phyloP scores from a whole-genome alignment of 2,329 filamentous ascomycete genomes.

The Monosporascus cannonballus region DNA sequence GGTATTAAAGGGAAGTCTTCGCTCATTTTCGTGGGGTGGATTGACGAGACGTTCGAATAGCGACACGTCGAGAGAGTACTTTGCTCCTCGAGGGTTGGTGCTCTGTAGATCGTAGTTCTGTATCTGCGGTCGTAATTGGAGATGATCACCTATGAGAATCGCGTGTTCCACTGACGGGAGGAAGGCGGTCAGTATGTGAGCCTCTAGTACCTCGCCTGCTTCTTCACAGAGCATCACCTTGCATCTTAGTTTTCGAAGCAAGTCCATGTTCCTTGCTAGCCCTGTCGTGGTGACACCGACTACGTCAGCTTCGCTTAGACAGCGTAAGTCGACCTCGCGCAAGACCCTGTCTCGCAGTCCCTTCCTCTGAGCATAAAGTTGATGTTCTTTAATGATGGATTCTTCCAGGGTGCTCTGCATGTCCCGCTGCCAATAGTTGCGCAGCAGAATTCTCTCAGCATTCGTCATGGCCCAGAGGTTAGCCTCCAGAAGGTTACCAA shows the following conservation, averaged over 20 bases:
- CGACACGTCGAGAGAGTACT: slow-evolving; percentile 52
- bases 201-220: slow-evolving; percentile 62
- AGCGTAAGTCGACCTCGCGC: slow-evolving; percentile 30
- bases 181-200: slow-evolving; percentile 53
- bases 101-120: slow-evolving; percentile 48
- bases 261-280: slow-evolving; percentile 43
- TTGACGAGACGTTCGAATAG: slow-evolving; percentile 54
- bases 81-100: slow-evolving; percentile 38
- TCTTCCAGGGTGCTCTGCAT: slow-evolving; percentile 16
- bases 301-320: slow-evolving; percentile 35
- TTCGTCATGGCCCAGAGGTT: slow-evolving; percentile 15
- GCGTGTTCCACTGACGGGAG: slow-evolving; percentile 54
- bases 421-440: slow-evolving; percentile 23
- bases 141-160: slow-evolving; percentile 59
- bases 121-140: slow-evolving; percentile 54
- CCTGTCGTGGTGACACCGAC: slow-evolving; percentile 57
- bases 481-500: slow-evolving; percentile 5
- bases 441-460: slow-evolving; percentile 18
- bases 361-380: slow-evolving; percentile 7
- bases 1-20: slow-evolving; percentile 16
- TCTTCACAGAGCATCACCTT: slow-evolving; percentile 63
- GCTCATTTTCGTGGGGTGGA: slow-evolving; percentile 16
- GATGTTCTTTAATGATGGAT: slow-evolving; percentile 2
- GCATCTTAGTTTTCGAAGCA: slow-evolving; percentile 41
- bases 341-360: slow-evolving; percentile 13